phyloP scores from a whole-genome alignment of 2,329 filamentous ascomycete species.

The Cladosporium oxysporum region DNA sequence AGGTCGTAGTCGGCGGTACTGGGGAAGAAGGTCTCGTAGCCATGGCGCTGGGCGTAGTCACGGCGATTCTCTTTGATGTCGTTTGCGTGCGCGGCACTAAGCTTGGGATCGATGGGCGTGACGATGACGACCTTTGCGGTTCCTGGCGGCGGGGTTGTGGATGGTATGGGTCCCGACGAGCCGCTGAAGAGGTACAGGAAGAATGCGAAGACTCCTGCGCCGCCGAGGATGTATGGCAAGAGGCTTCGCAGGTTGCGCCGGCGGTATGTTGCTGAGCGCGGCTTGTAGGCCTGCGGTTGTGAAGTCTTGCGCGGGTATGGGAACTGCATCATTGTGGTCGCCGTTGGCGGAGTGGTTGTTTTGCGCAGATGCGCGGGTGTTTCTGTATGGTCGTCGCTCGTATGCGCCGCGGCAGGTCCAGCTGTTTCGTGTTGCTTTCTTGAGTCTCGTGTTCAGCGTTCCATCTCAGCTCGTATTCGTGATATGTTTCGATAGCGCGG shows the following conservation, averaged over 20 bases:
- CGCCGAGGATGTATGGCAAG: conserved; percentile 50
- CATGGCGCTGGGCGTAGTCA: conserved; percentile 82
- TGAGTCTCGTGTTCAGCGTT: conserved; percentile 10
- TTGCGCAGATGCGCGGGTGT: conserved; percentile 5
- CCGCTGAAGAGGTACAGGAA: conserved; percentile 36
- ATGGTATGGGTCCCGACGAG: conserved; percentile 24
- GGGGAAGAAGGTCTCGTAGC: conserved; percentile 83
- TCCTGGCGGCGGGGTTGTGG: conserved; percentile 37
- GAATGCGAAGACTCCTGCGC: conserved; percentile 32
- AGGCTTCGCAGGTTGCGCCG: conserved; percentile 30
- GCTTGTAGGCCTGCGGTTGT: conserved; percentile 68
- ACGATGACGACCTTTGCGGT: conserved; percentile 71
- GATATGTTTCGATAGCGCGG: not conserved
- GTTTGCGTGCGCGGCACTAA: conserved; percentile 67
- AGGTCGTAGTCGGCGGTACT: conserved; percentile 75
- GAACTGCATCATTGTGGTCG: conserved; percentile 71
- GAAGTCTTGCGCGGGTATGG: conserved; percentile 83
- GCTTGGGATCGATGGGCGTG: conserved; percentile 73
- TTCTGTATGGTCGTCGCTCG: conserved; percentile 2
- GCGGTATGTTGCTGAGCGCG: conserved; percentile 53
- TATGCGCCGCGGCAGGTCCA: conserved; percentile 8
- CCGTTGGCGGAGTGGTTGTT: conserved; percentile 5
- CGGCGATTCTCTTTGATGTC: conserved; percentile 79
- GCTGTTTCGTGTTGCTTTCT: conserved; percentile 12
- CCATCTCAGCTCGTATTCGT: conserved; percentile 16